Evolutionary conservation across 768 basidiomycete species (phyloP).

Genomic region (Stropharia rugosoannulata): DNA sequence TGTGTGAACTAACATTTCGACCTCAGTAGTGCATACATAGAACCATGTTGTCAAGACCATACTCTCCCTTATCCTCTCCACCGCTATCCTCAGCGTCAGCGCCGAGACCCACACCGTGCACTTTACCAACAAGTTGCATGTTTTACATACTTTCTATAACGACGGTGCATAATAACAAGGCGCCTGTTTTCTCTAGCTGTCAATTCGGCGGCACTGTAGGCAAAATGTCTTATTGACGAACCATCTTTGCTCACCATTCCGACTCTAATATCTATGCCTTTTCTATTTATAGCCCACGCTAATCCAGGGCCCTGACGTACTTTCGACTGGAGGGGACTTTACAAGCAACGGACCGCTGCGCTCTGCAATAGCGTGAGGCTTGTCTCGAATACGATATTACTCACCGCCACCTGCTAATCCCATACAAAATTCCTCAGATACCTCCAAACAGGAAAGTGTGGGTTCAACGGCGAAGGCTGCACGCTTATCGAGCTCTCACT

Average conservation of each 20-base stretch:
- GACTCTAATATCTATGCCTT: too few species aligned
- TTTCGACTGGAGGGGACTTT: conserved; percentile 27
- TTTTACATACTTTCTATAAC: too few species aligned
- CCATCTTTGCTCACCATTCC: too few species aligned
- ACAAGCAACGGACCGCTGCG: conserved; percentile 25
- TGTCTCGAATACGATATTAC: background rate
- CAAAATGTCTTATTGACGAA: too few species aligned
- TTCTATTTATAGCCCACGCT: conserved; percentile 21
- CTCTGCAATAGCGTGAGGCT: conserved; percentile 25
- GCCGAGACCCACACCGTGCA: conserved; percentile 45
- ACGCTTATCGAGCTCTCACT: conserved; percentile 33
- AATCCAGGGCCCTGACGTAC: conserved; percentile 18
- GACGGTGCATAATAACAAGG: too few species aligned
- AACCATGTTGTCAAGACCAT: background rate
- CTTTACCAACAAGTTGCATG: conserved; percentile 41
- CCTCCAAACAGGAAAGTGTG: conserved; percentile 24
- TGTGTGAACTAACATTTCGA: too few species aligned
- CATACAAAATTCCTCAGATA: background rate
- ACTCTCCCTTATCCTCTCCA: background rate
- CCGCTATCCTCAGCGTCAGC: conserved; percentile 12
- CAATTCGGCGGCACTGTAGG: conserved; percentile 1
- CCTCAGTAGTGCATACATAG: too few species aligned
- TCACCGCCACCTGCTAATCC: too few species aligned
- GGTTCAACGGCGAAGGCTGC: conserved; percentile 35
- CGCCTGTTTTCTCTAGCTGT: background rate